Evolutionary conservation across 805 yeast genomes (phyloP).

Genomic region (Starmerella cellae): DNA sequence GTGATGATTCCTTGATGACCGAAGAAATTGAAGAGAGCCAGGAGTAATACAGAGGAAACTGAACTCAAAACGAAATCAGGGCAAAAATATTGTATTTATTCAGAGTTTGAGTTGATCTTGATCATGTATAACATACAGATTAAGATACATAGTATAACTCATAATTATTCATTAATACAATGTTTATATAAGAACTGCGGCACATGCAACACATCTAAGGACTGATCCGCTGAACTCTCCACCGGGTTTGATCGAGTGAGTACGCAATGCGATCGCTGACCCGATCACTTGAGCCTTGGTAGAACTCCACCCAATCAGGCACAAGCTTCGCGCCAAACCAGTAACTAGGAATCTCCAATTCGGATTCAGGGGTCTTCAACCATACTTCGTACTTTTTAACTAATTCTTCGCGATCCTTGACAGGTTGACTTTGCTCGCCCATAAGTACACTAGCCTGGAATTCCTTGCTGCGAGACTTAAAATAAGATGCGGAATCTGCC

Average conservation of each 20-base stretch:
- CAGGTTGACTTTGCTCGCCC: conserved; percentile 62
- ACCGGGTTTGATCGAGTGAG: conserved; percentile 36
- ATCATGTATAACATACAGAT: no score
- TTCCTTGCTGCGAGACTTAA: conserved; percentile 76
- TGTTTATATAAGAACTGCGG: no score
- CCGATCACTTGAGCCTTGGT: conserved; percentile 90
- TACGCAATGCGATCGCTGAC: conserved; percentile 78
- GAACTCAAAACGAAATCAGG: no score
- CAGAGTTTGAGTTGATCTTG: no score
- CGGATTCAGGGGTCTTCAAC: conserved; percentile 43
- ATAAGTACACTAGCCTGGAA: conserved; percentile 94
- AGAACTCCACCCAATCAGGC: conserved; percentile 84
- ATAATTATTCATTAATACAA: no score
- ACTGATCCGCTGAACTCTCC: conserved; percentile 39
- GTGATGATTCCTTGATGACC: no score
- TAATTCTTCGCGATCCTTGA: conserved; percentile 48
- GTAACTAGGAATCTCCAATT: conserved; percentile 73
- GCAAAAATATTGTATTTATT: no score
- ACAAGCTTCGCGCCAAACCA: conserved; percentile 91
- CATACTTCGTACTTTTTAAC: conserved; percentile 37
- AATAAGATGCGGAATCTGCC: conserved; percentile 64
- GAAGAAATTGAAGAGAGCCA: no score
- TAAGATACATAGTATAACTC: no score
- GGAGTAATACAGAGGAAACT: neutral
- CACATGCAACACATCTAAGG: neutral